Base-by-base conservation (phyloP, 352 stramenopile genomes). In the Pythium vanterpoolii region DNA sequence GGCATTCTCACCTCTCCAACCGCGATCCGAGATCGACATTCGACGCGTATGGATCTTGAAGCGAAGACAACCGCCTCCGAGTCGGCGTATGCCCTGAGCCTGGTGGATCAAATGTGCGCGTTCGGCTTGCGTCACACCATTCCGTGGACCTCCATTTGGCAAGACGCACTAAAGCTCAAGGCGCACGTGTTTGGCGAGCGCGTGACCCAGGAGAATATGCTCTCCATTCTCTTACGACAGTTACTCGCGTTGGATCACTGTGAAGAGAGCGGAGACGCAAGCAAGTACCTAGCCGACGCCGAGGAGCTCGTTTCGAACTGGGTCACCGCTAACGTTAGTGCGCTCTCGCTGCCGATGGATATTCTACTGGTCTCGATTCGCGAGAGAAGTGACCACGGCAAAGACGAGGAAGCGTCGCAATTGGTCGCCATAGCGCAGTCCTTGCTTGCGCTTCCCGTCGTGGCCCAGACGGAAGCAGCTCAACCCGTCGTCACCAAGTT, bases 161-260 rank as follows among this genome's bases (percentile, higher is more conserved):
- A 78, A 44, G 79, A 91, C 52, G 78, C 72, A n/a, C 23, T 79
- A 27, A 83, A 87, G 50, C 56, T 91, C 21, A 87, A 91, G 67
- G 77, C 79, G 8, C 82, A 88, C 59, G 69, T 83, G 6, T 89
- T 91, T 67, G 79, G 77, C 2, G 79, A 86, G 26, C 69, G 73
- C 18, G 34, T 89, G 1, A 75, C 55, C 14, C 73, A 87, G 59
- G 72, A 91, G 39, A 62, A 56, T 23, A 84, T 91, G 23, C 57
- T 89, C 6, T 72, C 76, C 18, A 56, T 74, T 11, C 74, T 91
- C 34, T 58, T 88, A 30, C 72, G 70, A 26, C 77, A 86, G 34
- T 51, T 91, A 5, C 24, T 58, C 14, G n/a, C 18, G 3, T 24
- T 43, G 34, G 40, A 46, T 16, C 27, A 63, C 10, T 51, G 67